Evolutionary conservation across 1,139 yeast genomes (phyloP).

Genomic region (Candida mesenterica): DNA sequence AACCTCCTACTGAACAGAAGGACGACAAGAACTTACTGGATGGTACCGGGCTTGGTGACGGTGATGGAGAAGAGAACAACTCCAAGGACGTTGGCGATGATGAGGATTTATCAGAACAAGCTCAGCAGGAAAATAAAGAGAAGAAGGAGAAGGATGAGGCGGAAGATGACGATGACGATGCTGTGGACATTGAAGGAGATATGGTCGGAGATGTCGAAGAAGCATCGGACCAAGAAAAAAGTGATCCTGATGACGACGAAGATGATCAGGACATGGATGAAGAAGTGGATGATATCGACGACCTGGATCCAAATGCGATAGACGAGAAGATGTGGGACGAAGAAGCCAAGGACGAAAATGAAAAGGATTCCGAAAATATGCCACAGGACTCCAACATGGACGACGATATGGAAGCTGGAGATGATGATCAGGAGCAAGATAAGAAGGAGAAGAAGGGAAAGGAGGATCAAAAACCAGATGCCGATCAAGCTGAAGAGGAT

Average conservation of each 20-base stretch:
- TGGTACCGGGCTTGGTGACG: slow-evolving; percentile 98
- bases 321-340: slow-evolving; percentile 99
- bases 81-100: slow-evolving; percentile 90
- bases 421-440: slow-evolving; percentile 39
- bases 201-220: slow-evolving; percentile 94
- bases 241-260: slow-evolving; percentile 55
- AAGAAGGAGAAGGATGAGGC: slow-evolving; percentile 63
- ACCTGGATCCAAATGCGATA: slow-evolving; percentile 88
- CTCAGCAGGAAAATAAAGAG: slow-evolving; percentile 80
- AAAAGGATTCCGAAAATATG: slow-evolving; percentile 67
- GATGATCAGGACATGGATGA: slow-evolving; percentile 67
- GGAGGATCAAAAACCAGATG: slow-evolving; percentile 36
- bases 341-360: slow-evolving; percentile 72
- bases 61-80: slow-evolving; percentile 80
- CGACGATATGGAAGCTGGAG: slow-evolving; percentile 66
- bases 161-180: slow-evolving; percentile 66
- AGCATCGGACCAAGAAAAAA: slow-evolving; percentile 64
- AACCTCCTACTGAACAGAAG: slow-evolving; percentile 67
- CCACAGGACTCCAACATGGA: slow-evolving; percentile 55
- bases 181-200: slow-evolving; percentile 93
- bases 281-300: slow-evolving; percentile 86
- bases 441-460: slow-evolving; percentile 30
- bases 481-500: slow-evolving; percentile 29
- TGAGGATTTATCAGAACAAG: slow-evolving; percentile 86
- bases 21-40: slow-evolving; percentile 64